Evolutionary conservation across 176 grass and related monocot species (phyloP).

Genomic region (Carex parvula): DNA sequence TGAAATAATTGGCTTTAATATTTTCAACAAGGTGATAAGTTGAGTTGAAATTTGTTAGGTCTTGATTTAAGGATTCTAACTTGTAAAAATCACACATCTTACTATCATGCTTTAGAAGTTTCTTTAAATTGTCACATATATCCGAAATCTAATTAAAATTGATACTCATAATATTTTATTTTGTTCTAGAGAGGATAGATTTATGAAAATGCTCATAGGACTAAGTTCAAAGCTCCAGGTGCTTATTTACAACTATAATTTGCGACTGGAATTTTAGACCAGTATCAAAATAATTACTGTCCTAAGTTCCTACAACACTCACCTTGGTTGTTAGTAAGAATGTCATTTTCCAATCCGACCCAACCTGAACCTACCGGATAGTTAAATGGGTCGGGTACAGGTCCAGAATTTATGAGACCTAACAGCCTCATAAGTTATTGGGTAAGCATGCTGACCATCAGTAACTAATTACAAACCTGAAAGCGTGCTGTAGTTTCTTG

Average conservation of each 20-base stretch:
- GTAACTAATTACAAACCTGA: constrained; percentile 38
- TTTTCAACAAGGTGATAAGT: neutral
- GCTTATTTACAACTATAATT: neutral
- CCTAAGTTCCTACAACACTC: neutral
- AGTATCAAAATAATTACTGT: neutral
- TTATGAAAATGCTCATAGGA: neutral
- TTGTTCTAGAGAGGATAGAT: neutral
- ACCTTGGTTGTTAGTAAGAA: neutral
- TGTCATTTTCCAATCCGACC: too few species aligned
- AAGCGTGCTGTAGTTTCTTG: constrained; percentile 90
- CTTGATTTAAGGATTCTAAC: neutral
- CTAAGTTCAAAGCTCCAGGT: neutral
- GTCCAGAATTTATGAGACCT: too few species aligned
- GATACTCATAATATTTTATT: neutral
- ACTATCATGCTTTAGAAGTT: neutral
- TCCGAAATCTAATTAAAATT: neutral
- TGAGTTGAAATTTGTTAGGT: neutral
- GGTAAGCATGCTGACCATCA: neutral
- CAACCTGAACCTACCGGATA: too few species aligned
- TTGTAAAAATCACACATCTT: neutral
- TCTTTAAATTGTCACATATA: neutral
- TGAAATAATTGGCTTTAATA: neutral
- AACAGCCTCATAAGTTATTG: neutral
- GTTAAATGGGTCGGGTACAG: too few species aligned
- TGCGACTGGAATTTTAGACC: neutral